Evolutionary conservation across 495 filamentous ascomycete genomes (phyloP), one percentile per base, ranked within the genome.

Genomic region (Aspergillus leporis): DNA sequence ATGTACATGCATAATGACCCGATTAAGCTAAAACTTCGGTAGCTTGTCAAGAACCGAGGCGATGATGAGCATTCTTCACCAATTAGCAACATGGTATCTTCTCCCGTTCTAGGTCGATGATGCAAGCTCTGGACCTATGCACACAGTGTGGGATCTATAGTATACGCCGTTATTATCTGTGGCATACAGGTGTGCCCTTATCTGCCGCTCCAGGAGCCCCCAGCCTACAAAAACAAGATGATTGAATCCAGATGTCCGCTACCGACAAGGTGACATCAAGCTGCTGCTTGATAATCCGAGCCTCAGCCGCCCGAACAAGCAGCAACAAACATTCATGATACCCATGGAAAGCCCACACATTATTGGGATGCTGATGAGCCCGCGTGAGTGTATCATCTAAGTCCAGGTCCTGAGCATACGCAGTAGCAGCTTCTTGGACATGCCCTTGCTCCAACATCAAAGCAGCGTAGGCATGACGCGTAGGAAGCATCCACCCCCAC

Each of bases 401-500:
- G 0, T 85, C 86, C 2, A 89, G 70, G 61, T 89, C 86, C 0
- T 82, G 83, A 0, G 68, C 69, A 56, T 88, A 89, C 0, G 82
- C 75, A 2, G 66, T 64, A 2, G 76, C 64, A 0, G 86, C 86
- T 48, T 85, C 71, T 25, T 81, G 73, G 7, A 82, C 66, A 21
- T 75, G 71, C 2, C 81, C 81, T 54, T 87, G 86, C 53, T 89
- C 86, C 14, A 85, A 63, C 5, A 83, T 66, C 2, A 88, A 70
- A 1, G 85, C 86, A 0, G 81, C 86, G 53, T 85, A 85, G 4
- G 85, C 85, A 65, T 89, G 85, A 3, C 83, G 74, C 0, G 83
- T 80, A 5, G 85, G 84, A 51, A 85, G 81, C 83, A 87, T 86
- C 84, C 83, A 86, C 0, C 81, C 81, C 86, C 85, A 88, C 2